Percentiles rank a stretch among this genome's conserved stretches.
Evolutionary conservation across 208 protist species (phyloP).

Genomic region (Trichomonas tenax): DNA sequence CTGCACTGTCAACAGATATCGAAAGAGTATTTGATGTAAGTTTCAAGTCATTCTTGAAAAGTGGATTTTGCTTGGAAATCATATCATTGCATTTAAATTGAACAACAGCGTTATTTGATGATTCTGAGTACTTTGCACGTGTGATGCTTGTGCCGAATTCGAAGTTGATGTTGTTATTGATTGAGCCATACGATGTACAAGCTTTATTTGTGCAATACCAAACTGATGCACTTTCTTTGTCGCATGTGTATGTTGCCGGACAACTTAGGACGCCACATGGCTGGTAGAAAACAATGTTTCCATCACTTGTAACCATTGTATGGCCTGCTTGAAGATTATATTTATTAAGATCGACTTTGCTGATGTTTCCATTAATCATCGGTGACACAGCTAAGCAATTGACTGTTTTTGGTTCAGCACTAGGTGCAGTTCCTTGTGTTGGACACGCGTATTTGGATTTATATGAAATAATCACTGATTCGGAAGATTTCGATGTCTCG

Average conservation of each 20-base stretch:
- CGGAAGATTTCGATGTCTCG: not conserved
- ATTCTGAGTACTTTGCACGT: not conserved
- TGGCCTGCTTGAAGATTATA: not conserved
- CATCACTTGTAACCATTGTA: not conserved
- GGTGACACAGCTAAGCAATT: not conserved
- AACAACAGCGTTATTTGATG: not conserved
- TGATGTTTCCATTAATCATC: not conserved
- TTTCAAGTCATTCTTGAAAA: not conserved
- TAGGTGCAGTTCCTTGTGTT: not conserved
- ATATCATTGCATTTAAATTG: not conserved
- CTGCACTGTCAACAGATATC: not conserved
- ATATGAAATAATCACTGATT: not conserved
- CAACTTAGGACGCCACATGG: not conserved
- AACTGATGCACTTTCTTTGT: not conserved
- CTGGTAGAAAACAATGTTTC: not conserved
- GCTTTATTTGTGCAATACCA: not conserved
- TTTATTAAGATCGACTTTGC: not conserved
- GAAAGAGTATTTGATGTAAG: not conserved
- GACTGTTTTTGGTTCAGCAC: not conserved
- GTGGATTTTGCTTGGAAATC: not conserved
- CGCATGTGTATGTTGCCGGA: not conserved
- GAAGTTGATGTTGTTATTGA: not conserved
- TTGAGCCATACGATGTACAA: not conserved
- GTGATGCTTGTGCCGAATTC: not conserved
- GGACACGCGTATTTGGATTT: not conserved